These are phyloP conservation scores for Athelia sp. DNA, from an alignment of 1,284 basidiomycete genomes.

Conservation along the genomic window DNA sequence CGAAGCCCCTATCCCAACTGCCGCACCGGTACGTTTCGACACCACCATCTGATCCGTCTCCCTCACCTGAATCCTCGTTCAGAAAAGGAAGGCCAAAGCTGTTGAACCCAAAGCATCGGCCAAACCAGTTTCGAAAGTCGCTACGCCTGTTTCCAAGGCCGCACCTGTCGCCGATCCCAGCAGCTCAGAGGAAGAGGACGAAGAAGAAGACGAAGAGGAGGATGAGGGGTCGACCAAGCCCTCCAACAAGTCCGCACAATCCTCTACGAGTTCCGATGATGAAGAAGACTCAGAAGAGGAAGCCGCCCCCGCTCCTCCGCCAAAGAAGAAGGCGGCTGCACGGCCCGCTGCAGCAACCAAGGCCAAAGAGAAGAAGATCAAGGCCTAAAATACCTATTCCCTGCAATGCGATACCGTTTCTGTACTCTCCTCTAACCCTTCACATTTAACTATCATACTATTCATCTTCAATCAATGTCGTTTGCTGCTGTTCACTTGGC, in stretches of 20 bases:
- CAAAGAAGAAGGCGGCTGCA: conserved; percentile 21
- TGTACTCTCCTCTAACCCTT: too few relatives aligned
- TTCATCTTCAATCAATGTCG: background rate
- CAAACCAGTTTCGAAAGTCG: conserved; percentile 8
- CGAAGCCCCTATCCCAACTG: conserved; percentile 25
- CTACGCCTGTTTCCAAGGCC: conserved; percentile 3
- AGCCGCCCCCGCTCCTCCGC: conserved; percentile 24
- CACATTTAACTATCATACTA: too few relatives aligned
- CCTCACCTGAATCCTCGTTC: background rate
- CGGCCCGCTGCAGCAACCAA: conserved; percentile 1
- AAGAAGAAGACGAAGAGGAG: conserved; percentile 9
- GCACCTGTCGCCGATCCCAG: conserved; percentile 7
- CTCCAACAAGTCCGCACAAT: conserved; percentile 21
- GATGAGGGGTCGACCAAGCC: conserved; percentile 20
- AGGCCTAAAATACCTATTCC: too few relatives aligned
- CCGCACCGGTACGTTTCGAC: conserved; percentile 28
- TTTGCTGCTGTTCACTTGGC: background rate
- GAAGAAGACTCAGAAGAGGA: conserved; percentile 31
- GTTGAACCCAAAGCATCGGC: conserved; percentile 10
- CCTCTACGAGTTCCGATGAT: conserved; percentile 22
- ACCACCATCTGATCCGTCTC: too few relatives aligned
- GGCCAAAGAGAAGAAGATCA: conserved; percentile 22
- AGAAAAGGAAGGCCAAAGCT: background rate
- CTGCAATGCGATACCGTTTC: too few relatives aligned
- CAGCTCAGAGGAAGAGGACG: conserved; percentile 11